Percentiles rank a stretch among this genome's conserved stretches.
These are phyloP conservation scores for Acaromyces ingoldii DNA, from an alignment of 1,284 basidiomycete species.

Conservation along the genomic window DNA sequence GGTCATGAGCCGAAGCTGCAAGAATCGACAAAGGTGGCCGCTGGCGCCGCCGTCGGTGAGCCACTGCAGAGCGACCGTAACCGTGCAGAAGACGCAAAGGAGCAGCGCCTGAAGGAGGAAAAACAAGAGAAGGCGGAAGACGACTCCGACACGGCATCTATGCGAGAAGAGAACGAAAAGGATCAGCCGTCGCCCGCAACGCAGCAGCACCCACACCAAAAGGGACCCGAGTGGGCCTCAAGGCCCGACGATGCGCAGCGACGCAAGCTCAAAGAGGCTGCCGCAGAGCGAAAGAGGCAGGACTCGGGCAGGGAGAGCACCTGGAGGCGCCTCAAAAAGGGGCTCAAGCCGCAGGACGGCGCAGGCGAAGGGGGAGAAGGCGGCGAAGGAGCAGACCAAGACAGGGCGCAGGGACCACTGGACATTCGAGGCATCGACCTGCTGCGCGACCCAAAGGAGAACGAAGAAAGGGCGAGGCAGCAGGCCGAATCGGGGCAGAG, in stretches of 20 bases:
- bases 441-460: neutral
- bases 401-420: neutral
- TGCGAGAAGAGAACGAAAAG: no score
- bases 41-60: neutral
- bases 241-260: slow-evolving; percentile 35
- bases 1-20: neutral
- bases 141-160: neutral
- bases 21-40: neutral
- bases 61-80: neutral
- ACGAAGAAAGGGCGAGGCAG: neutral
- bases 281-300: slow-evolving; percentile 19
- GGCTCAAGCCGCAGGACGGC: neutral
- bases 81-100: neutral
- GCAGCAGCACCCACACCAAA: slow-evolving; percentile 15
- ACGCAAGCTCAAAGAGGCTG: slow-evolving; percentile 26
- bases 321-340: neutral
- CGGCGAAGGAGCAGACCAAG: neutral
- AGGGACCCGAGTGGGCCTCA: slow-evolving; percentile 36
- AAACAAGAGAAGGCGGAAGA: slow-evolving; percentile 1
- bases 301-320: neutral
- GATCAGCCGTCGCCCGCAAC: slow-evolving; percentile 3
- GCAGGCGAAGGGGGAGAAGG: neutral
- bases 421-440: neutral
- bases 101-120: no score
- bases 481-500: no score